phyloP scores from a whole-genome alignment of 495 filamentous ascomycete genomes.

The Tuber calosporum region DNA sequence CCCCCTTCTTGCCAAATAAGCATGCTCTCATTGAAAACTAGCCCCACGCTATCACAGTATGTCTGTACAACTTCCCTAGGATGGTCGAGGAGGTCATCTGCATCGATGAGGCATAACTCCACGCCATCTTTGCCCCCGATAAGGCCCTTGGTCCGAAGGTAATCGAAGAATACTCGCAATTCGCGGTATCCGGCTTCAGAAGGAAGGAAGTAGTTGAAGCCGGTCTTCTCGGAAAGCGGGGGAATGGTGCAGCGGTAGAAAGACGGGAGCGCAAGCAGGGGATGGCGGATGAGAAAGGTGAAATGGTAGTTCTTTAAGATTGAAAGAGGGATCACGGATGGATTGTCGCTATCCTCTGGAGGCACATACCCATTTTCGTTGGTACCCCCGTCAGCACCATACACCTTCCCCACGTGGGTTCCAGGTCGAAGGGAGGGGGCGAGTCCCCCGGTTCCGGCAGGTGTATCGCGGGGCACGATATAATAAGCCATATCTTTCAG shows the following conservation, averaged over 20 bases:
- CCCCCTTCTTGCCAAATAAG: conserved; percentile 63
- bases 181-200: conserved; percentile 85
- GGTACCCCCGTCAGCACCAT: conserved; percentile 33
- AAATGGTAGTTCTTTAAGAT: conserved; percentile 74
- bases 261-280: conserved; percentile 73
- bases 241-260: conserved; percentile 96
- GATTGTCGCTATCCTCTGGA: conserved; percentile 57
- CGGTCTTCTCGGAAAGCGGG: conserved; percentile 69
- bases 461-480: conserved; percentile 63
- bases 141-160: conserved; percentile 54
- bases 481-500: conserved; percentile 98
- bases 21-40: conserved; percentile 67
- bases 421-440: conserved; percentile 60
- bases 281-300: conserved; percentile 96
- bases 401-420: conserved; percentile 40
- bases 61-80: conserved; percentile 64
- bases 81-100: conserved; percentile 83
- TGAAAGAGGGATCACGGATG: conserved; percentile 68
- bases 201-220: conserved; percentile 78
- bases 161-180: conserved; percentile 77
- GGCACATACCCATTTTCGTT: conserved; percentile 17
- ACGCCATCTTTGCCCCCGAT: conserved; percentile 49
- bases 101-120: conserved; percentile 78
- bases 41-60: conserved; percentile 69
- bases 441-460: conserved; percentile 50